Base-by-base conservation (phyloP, 2,329 filamentous ascomycete genomes). In the Cordyceps javanica region DNA sequence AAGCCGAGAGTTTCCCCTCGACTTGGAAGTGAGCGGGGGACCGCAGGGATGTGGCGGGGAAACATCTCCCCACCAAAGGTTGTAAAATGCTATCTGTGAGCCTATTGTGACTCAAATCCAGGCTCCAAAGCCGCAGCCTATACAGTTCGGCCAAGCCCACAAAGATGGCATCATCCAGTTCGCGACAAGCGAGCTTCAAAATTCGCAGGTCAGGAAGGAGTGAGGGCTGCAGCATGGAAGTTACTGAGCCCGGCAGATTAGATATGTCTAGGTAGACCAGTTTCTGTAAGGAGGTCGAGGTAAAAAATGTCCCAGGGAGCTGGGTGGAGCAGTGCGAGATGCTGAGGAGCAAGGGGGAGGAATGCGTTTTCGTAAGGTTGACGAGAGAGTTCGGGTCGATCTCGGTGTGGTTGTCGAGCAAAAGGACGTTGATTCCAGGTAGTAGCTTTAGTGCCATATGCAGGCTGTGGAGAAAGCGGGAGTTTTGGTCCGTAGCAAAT, bases 231-330 rank as follows among this genome's bases (percentile, higher is more conserved):
- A 74, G 58, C 1, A 77, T 63, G 16, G 68, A 63, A 42, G 64
- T 67, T 11, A 80, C 63, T 0, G 77, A 79, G 1, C 77, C 79
- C 0, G 75, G 74, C n/a, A 77, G 63, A 21, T 72, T 68, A 0
- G 81, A 83, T 9, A 82, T 60, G 57, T 84, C 81, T 3, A 84
- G 72, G 60, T 80, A 84, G 6, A 81, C 70, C 34, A 84, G 62
- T 13, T 67, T 65, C 4, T 67, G 66, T 52, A 80, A 69, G 42
- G 69, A 68, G 1, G 64, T 58, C 2, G 68, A 67, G 1, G 55
- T 62, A 59, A 79, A 78, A 59, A 81, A 73, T 14, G 62, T 68
- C 14, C 63, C 61, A 1, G 75, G 72, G 14, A 82, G 65, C 52
- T 73, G 72, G 16, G 69, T 62, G 5, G 69, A 66, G 55, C 75